Evolutionary conservation across 345 rosid genomes (phyloP).

Genomic region (Reutealis trisperma): DNA sequence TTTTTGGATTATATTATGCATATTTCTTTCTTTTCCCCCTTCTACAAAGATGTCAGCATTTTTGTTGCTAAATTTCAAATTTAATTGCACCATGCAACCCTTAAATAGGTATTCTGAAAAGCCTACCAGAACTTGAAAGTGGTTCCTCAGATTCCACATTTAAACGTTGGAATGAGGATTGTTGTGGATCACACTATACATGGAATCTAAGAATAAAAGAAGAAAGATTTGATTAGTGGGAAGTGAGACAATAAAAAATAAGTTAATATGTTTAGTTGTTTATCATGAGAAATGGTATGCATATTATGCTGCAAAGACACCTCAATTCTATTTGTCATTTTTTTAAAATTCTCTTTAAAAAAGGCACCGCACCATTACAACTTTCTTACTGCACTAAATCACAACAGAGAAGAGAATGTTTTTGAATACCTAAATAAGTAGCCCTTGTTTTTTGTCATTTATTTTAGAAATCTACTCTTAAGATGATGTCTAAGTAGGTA

Average conservation of each 20-base stretch:
- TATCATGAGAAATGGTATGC: not conserved
- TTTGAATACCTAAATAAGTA: no score
- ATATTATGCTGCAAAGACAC: not conserved
- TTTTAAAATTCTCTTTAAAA: not conserved
- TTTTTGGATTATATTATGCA: constrained; percentile 1
- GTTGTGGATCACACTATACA: not conserved
- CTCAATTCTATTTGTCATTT: not conserved
- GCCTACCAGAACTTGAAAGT: not conserved
- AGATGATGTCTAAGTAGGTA: no score
- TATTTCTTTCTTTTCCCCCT: not conserved
- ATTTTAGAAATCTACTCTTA: no score
- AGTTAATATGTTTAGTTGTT: not conserved
- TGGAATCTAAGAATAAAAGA: not conserved
- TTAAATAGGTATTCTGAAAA: not conserved
- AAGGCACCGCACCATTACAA: not conserved
- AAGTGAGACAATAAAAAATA: not conserved
- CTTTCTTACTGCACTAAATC: no score
- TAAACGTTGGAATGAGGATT: not conserved
- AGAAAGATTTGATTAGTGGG: not conserved
- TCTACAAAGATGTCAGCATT: not conserved
- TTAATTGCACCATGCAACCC: not conserved
- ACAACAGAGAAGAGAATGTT: no score
- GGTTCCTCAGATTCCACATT: not conserved
- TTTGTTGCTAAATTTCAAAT: not conserved
- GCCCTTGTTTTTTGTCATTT: no score